Evolutionary conservation across 2,329 filamentous ascomycete genomes (phyloP).

Genomic region (Colletotrichum graminicola): DNA sequence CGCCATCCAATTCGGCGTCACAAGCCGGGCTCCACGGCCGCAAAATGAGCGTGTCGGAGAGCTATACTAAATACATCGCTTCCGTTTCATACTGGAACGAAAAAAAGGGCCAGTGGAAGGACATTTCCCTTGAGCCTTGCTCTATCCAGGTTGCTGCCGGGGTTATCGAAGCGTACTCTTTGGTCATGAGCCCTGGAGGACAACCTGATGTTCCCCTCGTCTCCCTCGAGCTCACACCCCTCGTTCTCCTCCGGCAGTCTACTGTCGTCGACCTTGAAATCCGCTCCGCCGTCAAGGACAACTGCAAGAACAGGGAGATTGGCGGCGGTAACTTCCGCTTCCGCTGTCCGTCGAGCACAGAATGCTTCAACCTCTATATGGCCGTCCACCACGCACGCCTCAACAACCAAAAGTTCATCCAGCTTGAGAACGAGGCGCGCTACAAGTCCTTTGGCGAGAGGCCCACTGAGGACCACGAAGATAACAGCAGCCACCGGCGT

Average conservation of each 20-base stretch:
- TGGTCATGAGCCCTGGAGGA: slow-evolving; percentile 49
- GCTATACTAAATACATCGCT: slow-evolving; percentile 62
- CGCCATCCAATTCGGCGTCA: slow-evolving; percentile 85
- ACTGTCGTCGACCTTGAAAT: slow-evolving; percentile 95
- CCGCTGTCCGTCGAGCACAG: slow-evolving; percentile 79
- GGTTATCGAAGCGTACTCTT: slow-evolving; percentile 68
- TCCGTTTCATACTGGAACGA: slow-evolving; percentile 74
- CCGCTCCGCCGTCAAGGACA: slow-evolving; percentile 81
- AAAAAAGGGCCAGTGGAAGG: slow-evolving; percentile 70
- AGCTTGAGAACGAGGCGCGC: slow-evolving; percentile 73
- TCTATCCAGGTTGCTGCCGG: slow-evolving; percentile 70
- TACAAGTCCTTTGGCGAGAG: slow-evolving; percentile 79
- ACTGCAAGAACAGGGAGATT: slow-evolving; percentile 76
- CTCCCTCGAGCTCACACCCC: slow-evolving; percentile 87
- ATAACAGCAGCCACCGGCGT: slow-evolving; percentile 60
- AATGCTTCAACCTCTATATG: slow-evolving; percentile 85
- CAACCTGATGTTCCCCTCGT: slow-evolving; percentile 61
- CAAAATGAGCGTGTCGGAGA: slow-evolving; percentile 57
- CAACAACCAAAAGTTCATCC: slow-evolving; percentile 90
- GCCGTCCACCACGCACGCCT: slow-evolving; percentile 90
- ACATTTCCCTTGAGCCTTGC: slow-evolving; percentile 64
- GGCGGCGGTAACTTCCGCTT: slow-evolving; percentile 87
- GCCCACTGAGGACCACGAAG: slow-evolving; percentile 62
- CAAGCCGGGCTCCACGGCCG: slow-evolving; percentile 74
- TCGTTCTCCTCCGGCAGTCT: slow-evolving; percentile 90